Evolutionary conservation across 306 rosid genomes (phyloP).

Genomic region (Pyrus bretschneideri): DNA sequence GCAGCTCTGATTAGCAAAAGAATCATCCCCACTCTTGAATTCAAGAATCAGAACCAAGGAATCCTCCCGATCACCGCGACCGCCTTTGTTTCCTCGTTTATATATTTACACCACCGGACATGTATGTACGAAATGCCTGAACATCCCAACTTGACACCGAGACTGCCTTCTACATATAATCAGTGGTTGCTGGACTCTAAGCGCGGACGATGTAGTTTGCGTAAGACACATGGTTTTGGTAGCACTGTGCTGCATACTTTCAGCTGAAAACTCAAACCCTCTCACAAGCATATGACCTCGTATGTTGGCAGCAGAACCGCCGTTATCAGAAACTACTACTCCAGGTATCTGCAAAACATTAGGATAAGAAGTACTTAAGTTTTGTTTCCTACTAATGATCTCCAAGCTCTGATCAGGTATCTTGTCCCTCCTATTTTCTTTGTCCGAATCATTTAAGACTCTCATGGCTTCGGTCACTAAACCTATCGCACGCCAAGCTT

Average conservation of each 20-base stretch:
- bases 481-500: slow-evolving; percentile 85
- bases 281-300: slow-evolving; percentile 48
- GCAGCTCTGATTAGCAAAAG: slow-evolving; percentile 13
- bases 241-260: slow-evolving; percentile 13
- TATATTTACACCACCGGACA: slow-evolving; percentile 46
- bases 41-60: no score
- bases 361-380: slow-evolving; percentile 33
- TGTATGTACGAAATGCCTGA: slow-evolving; percentile 37
- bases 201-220: background rate
- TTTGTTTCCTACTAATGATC: slow-evolving; percentile 33
- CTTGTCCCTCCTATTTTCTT: slow-evolving; percentile 18
- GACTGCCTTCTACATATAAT: slow-evolving; percentile 39
- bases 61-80: background rate
- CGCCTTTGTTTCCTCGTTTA: slow-evolving; percentile 27
- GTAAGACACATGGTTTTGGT: slow-evolving; percentile 35
- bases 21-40: slow-evolving; percentile 9
- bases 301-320: slow-evolving; percentile 33
- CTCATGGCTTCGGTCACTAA: slow-evolving; percentile 47
- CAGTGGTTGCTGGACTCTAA: slow-evolving; percentile 40
- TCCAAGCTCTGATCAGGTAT: slow-evolving; percentile 33
- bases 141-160: slow-evolving; percentile 32
- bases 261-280: slow-evolving; percentile 25
- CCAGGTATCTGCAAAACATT: slow-evolving; percentile 40
- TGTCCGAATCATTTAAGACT: slow-evolving; percentile 33
- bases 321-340: slow-evolving; percentile 34